Evolutionary conservation across 1,284 basidiomycete species (phyloP).

Genomic region (Albatrellus sp.): DNA sequence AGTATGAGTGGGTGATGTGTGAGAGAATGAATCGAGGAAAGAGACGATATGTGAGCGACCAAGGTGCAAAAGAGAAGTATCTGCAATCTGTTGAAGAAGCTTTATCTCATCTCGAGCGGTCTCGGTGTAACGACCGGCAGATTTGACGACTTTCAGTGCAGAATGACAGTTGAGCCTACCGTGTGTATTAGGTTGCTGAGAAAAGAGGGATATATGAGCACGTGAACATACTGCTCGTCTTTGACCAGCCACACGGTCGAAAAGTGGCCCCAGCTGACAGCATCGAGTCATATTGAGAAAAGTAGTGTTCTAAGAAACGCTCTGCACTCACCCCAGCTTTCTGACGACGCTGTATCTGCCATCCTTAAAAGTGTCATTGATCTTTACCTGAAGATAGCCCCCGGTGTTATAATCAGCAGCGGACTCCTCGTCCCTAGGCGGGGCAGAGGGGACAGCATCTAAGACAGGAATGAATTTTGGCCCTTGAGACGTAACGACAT

Average conservation of each 20-base stretch:
- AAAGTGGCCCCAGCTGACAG: constrained; percentile 78
- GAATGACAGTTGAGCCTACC: constrained; percentile 59
- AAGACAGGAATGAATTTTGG: constrained; percentile 56
- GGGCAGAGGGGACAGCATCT: constrained; percentile 16
- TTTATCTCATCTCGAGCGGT: constrained; percentile 89
- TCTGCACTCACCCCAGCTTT: constrained; percentile 60
- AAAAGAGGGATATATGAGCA: constrained; percentile 10
- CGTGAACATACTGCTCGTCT: constrained; percentile 46
- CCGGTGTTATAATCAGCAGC: constrained; percentile 72
- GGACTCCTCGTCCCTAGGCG: constrained; percentile 63
- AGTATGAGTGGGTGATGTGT: constrained; percentile 47
- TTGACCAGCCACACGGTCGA: constrained; percentile 78
- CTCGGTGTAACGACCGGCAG: constrained; percentile 75
- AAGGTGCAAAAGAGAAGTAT: constrained; percentile 57
- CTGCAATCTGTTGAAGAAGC: constrained; percentile 66
- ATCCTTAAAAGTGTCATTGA: constrained; percentile 71
- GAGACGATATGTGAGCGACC: constrained; percentile 69
- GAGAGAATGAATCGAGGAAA: constrained; percentile 79
- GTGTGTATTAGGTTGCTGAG: constrained; percentile 9
- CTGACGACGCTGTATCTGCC: constrained; percentile 70
- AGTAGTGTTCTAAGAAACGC: constrained; percentile 1
- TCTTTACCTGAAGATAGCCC: constrained; percentile 69
- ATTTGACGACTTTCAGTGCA: constrained; percentile 87
- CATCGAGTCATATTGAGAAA: constrained; percentile 4
- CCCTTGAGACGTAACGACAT: constrained; percentile 45